Evolutionary conservation across 2,329 filamentous ascomycete genomes (phyloP).

Genomic region (Beauveria medogensis): DNA sequence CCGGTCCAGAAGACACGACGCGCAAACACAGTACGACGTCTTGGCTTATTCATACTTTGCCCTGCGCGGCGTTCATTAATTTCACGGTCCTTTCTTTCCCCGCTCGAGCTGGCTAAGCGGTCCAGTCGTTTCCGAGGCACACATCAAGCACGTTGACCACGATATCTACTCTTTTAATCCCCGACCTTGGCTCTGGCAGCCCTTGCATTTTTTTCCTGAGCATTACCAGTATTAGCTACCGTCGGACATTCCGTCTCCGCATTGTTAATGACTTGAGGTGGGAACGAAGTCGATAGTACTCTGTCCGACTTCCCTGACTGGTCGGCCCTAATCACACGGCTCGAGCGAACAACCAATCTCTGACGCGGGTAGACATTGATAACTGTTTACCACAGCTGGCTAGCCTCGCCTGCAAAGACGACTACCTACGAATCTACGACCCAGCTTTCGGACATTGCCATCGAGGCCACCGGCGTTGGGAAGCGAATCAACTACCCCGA

Average conservation of each 20-base stretch:
- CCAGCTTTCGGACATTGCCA: conserved; percentile 2
- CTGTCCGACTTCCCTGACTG: neutral
- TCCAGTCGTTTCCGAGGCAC: conserved; percentile 6
- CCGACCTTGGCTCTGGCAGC: conserved; percentile 1
- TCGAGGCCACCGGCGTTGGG: neutral
- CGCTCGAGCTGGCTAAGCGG: conserved; percentile 8
- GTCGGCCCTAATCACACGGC: neutral
- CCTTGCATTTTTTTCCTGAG: neutral
- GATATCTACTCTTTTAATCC: conserved; percentile 3
- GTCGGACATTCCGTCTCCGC: neutral
- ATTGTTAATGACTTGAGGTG: neutral
- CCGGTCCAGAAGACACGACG: conserved; percentile 8
- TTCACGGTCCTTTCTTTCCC: neutral
- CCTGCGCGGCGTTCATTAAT: neutral
- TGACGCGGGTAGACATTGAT: neutral
- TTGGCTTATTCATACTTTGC: conserved; percentile 3
- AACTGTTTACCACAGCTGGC: neutral
- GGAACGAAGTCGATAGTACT: neutral
- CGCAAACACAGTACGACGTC: neutral
- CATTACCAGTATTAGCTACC: neutral
- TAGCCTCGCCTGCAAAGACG: neutral
- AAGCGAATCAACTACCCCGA: neutral
- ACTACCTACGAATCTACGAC: neutral
- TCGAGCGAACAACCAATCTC: neutral
- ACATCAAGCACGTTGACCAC: neutral